Percentiles rank a stretch among this genome's conserved stretches.
These are phyloP conservation scores for Botryosphaeria dothidea DNA, from an alignment of 2,329 filamentous ascomycete genomes.

Conservation along the genomic window DNA sequence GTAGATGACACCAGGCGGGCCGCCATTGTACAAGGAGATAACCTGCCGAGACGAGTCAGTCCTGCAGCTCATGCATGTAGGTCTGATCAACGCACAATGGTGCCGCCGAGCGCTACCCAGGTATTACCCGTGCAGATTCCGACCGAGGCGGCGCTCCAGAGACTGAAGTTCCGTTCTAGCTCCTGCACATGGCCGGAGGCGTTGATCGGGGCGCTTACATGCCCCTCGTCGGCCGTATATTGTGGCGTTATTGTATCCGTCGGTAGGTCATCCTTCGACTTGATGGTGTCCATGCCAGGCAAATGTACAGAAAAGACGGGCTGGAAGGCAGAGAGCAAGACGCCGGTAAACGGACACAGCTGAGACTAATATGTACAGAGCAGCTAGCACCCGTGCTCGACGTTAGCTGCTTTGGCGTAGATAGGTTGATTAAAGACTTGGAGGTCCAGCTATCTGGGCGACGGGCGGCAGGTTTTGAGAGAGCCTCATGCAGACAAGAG, in stretches of 20 bases:
- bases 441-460: not conserved
- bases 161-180: conserved; percentile 51
- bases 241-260: not conserved
- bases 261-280: conserved; percentile 10
- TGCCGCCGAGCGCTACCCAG: conserved; percentile 51
- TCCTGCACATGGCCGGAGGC: conserved; percentile 55
- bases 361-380: not conserved
- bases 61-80: conserved; percentile 2
- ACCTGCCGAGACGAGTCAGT: conserved; percentile 26
- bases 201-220: conserved; percentile 44
- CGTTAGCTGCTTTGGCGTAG: not conserved
- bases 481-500: not conserved
- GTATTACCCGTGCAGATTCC: conserved; percentile 47
- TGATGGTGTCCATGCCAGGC: not conserved
- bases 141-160: conserved; percentile 49
- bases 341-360: not conserved
- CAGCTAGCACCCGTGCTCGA: not conserved
- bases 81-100: conserved; percentile 38
- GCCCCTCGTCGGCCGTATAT: conserved; percentile 23
- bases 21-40: conserved; percentile 48
- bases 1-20: conserved; percentile 48
- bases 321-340: not conserved
- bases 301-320: not conserved
- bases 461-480: not conserved
- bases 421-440: not conserved